phyloP scores from a whole-genome alignment of 1,284 basidiomycete species.

The Porodaedalea pini region DNA sequence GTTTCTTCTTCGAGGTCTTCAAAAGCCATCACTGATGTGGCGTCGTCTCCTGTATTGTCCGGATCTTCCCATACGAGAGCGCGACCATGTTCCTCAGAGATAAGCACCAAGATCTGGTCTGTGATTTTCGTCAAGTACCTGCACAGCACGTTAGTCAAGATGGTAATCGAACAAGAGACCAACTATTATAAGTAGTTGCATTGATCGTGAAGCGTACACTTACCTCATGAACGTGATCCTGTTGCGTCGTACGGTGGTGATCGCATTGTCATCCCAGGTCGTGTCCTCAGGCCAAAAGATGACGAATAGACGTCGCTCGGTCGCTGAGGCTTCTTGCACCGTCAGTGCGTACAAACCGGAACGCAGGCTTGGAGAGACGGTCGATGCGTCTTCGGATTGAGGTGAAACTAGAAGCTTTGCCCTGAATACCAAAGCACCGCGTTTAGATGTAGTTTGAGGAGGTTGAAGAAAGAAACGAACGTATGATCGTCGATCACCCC shows the following conservation, averaged over 20 bases:
- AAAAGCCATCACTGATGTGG: background rate
- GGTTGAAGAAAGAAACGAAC: constrained; percentile 31
- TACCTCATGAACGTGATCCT: constrained; percentile 61
- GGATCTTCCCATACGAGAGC: constrained; percentile 42
- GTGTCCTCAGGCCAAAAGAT: constrained; percentile 60
- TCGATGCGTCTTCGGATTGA: constrained; percentile 20
- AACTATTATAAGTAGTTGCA: too few species aligned
- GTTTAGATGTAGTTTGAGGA: background rate
- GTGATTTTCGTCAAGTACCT: constrained; percentile 56
- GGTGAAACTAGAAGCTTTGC: constrained; percentile 25
- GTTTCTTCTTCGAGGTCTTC: constrained; percentile 33
- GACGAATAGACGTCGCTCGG: constrained; percentile 36
- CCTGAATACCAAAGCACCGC: constrained; percentile 18
- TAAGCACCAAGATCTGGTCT: constrained; percentile 47
- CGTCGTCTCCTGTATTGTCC: constrained; percentile 19
- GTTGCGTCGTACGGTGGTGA: constrained; percentile 45
- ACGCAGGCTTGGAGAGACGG: constrained; percentile 34
- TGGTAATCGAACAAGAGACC: background rate
- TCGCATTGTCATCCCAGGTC: constrained; percentile 53
- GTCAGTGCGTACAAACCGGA: constrained; percentile 46
- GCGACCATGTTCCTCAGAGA: constrained; percentile 43
- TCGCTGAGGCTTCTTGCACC: constrained; percentile 9
- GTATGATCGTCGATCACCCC: constrained; percentile 34
- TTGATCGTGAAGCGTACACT: background rate
- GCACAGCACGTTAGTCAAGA: background rate